A percentile compares a stretch with the other conserved stretches of the same genome.
Conservation (phyloP, 345 rosid species). For the Rhodamnia rubescens region DNA sequence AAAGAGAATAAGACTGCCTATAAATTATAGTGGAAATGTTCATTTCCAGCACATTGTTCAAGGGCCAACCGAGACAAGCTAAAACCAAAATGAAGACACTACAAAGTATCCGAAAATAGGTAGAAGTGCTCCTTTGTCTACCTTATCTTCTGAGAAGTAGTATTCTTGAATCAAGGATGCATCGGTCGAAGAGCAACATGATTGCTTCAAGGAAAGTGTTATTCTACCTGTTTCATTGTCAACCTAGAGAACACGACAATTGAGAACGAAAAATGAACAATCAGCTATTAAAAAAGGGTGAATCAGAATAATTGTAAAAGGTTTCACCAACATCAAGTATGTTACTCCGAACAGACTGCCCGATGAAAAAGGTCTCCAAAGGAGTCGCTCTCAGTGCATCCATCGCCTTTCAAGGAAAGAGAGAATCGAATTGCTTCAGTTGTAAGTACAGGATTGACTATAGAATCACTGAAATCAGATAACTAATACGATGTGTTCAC, state of each 20-base stretch:
- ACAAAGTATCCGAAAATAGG: neutral
- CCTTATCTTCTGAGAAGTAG: slow-evolving; percentile 78
- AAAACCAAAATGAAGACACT: neutral
- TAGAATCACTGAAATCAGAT: neutral
- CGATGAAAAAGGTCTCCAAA: slow-evolving; percentile 59
- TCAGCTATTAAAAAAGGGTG: neutral
- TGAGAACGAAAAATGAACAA: neutral
- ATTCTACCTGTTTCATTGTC: slow-evolving; percentile 55
- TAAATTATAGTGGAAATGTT: neutral
- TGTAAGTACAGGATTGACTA: neutral
- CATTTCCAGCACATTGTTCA: neutral
- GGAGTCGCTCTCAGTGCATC: slow-evolving; percentile 58
- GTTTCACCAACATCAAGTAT: slow-evolving; percentile 60
- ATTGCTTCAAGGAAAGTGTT: slow-evolving; percentile 79
- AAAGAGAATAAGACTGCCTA: neutral
- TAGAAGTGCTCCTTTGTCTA: slow-evolving; percentile 5
- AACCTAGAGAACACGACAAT: slow-evolving; percentile 34
- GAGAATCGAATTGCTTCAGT: neutral
- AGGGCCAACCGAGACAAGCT: neutral
- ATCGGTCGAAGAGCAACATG: slow-evolving; percentile 74
- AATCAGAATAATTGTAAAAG: neutral
- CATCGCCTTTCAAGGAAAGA: slow-evolving; percentile 39
- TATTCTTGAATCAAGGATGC: slow-evolving; percentile 68
- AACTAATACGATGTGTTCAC: slow-evolving; percentile 10
- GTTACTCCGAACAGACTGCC: slow-evolving; percentile 88